Conservation (phyloP, 2,329 filamentous ascomycete species). For the Neodidymelliopsis sp. region DNA sequence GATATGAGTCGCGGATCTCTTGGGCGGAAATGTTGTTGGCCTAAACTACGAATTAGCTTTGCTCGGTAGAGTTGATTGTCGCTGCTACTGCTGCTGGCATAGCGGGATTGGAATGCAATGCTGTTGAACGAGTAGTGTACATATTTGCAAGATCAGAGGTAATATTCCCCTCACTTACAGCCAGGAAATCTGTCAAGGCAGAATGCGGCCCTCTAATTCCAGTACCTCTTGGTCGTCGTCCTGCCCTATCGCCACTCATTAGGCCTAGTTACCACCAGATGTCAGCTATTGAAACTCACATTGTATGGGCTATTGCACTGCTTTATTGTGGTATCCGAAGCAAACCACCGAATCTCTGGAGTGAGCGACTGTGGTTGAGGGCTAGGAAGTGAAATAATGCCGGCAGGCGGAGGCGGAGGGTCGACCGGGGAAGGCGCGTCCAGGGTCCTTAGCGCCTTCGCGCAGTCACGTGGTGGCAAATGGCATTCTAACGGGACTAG, state of each 20-base stretch:
- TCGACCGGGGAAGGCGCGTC: slow-evolving; percentile 25
- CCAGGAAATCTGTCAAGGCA: slow-evolving; percentile 72
- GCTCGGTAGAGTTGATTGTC: neutral
- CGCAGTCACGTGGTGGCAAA: slow-evolving; percentile 46
- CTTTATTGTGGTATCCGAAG: neutral
- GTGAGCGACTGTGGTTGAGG: slow-evolving; percentile 1
- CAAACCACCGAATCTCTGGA: neutral
- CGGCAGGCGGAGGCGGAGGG: slow-evolving; percentile 18
- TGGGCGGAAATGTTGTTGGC: slow-evolving; percentile 76
- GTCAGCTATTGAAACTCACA: slow-evolving; percentile 20
- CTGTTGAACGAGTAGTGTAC: too few relatives aligned
- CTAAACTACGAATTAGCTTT: slow-evolving; percentile 44
- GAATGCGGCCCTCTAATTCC: slow-evolving; percentile 68
- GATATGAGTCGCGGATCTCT: slow-evolving; percentile 68
- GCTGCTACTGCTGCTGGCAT: neutral
- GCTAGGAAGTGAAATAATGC: neutral
- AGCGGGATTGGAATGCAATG: too few relatives aligned
- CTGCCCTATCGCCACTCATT: slow-evolving; percentile 39
- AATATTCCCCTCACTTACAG: too few relatives aligned
- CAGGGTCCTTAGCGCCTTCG: slow-evolving; percentile 12
- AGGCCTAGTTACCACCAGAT: slow-evolving; percentile 18
- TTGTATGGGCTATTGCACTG: slow-evolving; percentile 3
- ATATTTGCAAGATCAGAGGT: too few relatives aligned
- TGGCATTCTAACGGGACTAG: slow-evolving; percentile 17
- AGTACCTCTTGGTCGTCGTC: slow-evolving; percentile 49